Evolutionary conservation across 257 asterid species (phyloP).

Genomic region (Buddleja alternifolia): DNA sequence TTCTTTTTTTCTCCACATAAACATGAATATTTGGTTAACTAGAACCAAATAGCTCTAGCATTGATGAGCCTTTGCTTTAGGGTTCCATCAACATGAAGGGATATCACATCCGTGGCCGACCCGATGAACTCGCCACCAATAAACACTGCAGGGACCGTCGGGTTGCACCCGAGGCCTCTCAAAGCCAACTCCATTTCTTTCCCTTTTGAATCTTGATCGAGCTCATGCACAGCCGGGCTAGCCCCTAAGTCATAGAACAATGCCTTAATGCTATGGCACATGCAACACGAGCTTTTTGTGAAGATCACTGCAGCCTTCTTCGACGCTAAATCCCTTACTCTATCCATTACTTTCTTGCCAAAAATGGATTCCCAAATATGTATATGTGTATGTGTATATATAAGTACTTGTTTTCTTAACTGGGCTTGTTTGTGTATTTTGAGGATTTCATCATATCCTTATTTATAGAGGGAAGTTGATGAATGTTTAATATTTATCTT

Average conservation of each 20-base stretch:
- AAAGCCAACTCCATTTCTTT: constrained; percentile 69
- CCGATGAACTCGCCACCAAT: constrained; percentile 73
- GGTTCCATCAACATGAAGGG: constrained; percentile 78
- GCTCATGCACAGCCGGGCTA: constrained; percentile 74
- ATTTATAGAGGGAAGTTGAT: constrained; percentile 61
- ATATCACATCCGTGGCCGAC: constrained; percentile 65
- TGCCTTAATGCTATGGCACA: constrained; percentile 84
- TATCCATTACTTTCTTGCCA: constrained; percentile 49
- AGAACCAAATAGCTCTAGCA: constrained; percentile 81
- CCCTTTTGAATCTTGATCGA: constrained; percentile 62
- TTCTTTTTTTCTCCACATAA: no score
- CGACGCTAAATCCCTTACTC: constrained; percentile 62
- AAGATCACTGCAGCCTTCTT: constrained; percentile 78
- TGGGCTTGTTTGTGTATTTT: constrained; percentile 21
- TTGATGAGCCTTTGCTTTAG: constrained; percentile 64
- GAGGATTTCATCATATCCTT: constrained; percentile 24
- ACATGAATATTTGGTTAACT: constrained; percentile 4
- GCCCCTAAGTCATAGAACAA: constrained; percentile 78
- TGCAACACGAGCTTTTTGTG: constrained; percentile 87
- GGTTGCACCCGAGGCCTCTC: constrained; percentile 67
- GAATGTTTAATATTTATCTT: constrained; percentile 23
- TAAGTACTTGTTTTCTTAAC: not conserved
- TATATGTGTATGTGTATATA: no score
- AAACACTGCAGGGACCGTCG: constrained; percentile 74
- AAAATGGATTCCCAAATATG: no score